Evolutionary conservation across 176 grass and related monocot species (phyloP).

Genomic region (Calamus simplicifolius): DNA sequence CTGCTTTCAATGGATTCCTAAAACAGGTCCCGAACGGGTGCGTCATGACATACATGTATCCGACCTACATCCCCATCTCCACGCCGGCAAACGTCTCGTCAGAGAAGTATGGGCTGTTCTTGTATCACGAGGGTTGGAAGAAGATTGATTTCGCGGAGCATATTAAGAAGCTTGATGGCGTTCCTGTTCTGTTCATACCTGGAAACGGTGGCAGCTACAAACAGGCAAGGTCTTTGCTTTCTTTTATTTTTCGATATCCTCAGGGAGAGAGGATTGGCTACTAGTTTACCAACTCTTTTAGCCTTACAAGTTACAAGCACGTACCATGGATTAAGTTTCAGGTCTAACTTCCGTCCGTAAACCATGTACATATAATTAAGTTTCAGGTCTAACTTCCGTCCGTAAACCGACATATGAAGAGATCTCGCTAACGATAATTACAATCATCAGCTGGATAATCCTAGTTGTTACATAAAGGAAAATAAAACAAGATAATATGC

Average conservation of each 20-base stretch:
- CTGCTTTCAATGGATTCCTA: conserved; percentile 55
- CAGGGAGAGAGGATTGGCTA: too few relatives aligned
- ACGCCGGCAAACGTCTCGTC: conserved; percentile 64
- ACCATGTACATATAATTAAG: too few relatives aligned
- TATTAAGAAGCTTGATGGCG: conserved; percentile 50
- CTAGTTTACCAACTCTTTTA: too few relatives aligned
- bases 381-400: too few relatives aligned
- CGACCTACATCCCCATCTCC: conserved; percentile 81
- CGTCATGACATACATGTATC: conserved; percentile 98
- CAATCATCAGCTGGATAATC: too few relatives aligned
- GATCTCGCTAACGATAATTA: too few relatives aligned
- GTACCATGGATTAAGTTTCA: too few relatives aligned
- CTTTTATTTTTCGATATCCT: neutral
- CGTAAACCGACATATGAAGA: too few relatives aligned
- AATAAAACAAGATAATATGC: too few relatives aligned
- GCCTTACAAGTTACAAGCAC: too few relatives aligned
- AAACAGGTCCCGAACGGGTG: conserved; percentile 75
- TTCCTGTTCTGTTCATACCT: conserved; percentile 86
- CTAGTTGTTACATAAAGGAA: too few relatives aligned
- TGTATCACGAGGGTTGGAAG: conserved; percentile 98
- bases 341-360: too few relatives aligned
- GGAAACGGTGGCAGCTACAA: conserved; percentile 98
- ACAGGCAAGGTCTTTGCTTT: conserved; percentile 33
- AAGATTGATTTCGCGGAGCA: conserved; percentile 79
- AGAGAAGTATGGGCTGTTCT: conserved; percentile 75